These are phyloP conservation scores for Epichloe festucae DNA, from an alignment of 2,329 filamentous ascomycete genomes.

Conservation along the genomic window DNA sequence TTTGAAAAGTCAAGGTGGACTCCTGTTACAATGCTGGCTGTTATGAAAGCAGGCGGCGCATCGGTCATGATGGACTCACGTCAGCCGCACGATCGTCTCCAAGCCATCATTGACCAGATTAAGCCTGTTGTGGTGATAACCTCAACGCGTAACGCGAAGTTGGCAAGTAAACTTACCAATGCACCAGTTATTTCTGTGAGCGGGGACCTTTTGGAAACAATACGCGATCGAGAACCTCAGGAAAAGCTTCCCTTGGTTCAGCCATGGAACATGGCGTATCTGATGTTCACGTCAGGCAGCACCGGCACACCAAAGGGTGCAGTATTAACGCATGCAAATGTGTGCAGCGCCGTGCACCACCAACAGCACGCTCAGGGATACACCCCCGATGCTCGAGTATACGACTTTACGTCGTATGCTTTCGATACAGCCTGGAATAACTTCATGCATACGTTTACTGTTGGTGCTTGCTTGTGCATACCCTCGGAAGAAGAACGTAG, in stretches of 20 bases:
- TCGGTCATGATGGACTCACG: slow-evolving; percentile 8
- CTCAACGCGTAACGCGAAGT: slow-evolving; percentile 5
- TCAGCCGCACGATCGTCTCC: slow-evolving; percentile 8
- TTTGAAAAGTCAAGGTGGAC: slow-evolving; percentile 7
- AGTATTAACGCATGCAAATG: slow-evolving; percentile 11
- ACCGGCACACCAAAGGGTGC: slow-evolving; percentile 16
- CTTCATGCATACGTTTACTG: slow-evolving; percentile 2
- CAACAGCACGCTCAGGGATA: slow-evolving; percentile 10
- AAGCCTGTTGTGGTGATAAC: slow-evolving; percentile 9
- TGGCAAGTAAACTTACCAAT: slow-evolving; percentile 5
- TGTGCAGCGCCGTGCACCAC: slow-evolving; percentile 10
- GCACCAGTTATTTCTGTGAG: not conserved
- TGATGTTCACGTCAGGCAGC: slow-evolving; percentile 11
- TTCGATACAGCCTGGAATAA: slow-evolving; percentile 5
- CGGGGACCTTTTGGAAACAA: not conserved
- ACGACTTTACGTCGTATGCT: slow-evolving; percentile 7
- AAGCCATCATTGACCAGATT: slow-evolving; percentile 9
- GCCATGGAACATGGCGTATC: slow-evolving; percentile 6
- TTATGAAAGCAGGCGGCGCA: slow-evolving; percentile 3
- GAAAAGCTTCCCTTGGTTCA: not conserved
- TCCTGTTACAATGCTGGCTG: slow-evolving; percentile 2
- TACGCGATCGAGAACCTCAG: not conserved
- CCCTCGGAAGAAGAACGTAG: slow-evolving; percentile 7
- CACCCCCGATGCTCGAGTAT: slow-evolving; percentile 8
- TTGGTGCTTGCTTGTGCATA: slow-evolving; percentile 8